These are phyloP conservation scores for Hypsizygus ulmarius DNA, from an alignment of 1,284 basidiomycete genomes.

Conservation along the genomic window DNA sequence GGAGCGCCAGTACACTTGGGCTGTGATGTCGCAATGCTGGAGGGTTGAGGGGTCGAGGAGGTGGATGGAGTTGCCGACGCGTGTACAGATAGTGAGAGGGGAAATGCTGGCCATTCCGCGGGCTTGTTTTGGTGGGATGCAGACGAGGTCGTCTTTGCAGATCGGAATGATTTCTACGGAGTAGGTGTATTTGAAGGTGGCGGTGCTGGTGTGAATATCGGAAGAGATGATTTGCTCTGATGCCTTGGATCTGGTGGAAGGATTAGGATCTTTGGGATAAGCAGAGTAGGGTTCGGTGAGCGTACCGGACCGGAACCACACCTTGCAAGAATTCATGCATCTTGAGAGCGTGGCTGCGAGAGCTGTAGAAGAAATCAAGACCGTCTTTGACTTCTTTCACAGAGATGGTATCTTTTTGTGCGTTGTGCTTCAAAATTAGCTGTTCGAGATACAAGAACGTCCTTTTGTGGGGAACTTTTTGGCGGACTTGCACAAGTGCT, in stretches of 20 bases:
- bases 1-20: slow-evolving; percentile 87
- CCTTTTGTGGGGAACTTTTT: slow-evolving; percentile 96
- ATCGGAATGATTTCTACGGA: slow-evolving; percentile 96
- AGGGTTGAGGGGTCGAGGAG: slow-evolving; percentile 89
- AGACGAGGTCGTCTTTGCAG: slow-evolving; percentile 97
- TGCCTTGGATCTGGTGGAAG: slow-evolving; percentile 71
- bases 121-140: slow-evolving; percentile 82
- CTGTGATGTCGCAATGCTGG: slow-evolving; percentile 77
- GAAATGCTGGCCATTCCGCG: slow-evolving; percentile 84
- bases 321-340: slow-evolving; percentile 95
- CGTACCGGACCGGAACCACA: slow-evolving; percentile 86
- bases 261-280: neutral
- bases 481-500: slow-evolving; percentile 94
- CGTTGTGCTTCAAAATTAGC: slow-evolving; percentile 94
- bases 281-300: slow-evolving; percentile 7
- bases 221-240: slow-evolving; percentile 93
- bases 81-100: slow-evolving; percentile 84
- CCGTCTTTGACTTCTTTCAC: slow-evolving; percentile 94
- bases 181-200: slow-evolving; percentile 98
- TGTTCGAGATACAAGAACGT: slow-evolving; percentile 99
- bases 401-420: slow-evolving; percentile 94
- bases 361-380: slow-evolving; percentile 94
- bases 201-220: slow-evolving; percentile 90
- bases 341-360: slow-evolving; percentile 89
- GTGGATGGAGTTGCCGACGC: slow-evolving; percentile 90